Evolutionary conservation across 2,329 filamentous ascomycete genomes (phyloP).

Genomic region (Hymenoscyphus albidus): DNA sequence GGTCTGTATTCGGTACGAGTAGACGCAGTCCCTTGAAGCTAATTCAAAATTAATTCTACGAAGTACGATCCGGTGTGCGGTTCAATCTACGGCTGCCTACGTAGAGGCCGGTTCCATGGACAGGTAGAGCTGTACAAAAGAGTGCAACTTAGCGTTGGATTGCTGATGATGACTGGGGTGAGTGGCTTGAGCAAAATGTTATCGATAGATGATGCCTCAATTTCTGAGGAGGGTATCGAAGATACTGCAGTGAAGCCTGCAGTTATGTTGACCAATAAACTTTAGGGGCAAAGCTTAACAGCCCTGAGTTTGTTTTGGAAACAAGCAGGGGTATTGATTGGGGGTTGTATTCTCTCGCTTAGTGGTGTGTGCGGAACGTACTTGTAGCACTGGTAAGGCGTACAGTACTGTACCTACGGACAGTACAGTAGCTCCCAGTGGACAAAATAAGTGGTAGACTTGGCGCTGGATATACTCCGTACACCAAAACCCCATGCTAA

Average conservation of each 20-base stretch:
- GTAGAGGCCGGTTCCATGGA: conserved; percentile 1
- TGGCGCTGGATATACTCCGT: too few species aligned
- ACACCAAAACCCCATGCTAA: background rate
- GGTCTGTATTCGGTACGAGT: background rate
- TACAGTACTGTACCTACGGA: too few species aligned
- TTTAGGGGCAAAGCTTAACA: background rate
- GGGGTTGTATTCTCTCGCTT: background rate
- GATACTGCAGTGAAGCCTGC: background rate
- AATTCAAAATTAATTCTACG: background rate
- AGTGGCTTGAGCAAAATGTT: background rate
- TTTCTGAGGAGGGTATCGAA: background rate
- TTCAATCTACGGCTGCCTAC: too few species aligned
- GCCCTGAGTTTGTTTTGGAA: background rate
- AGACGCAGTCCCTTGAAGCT: background rate
- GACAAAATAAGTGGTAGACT: too few species aligned
- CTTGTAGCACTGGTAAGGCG: background rate
- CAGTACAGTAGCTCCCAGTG: background rate
- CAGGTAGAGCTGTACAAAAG: conserved; percentile 7
- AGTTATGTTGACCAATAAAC: background rate
- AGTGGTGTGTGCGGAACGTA: background rate
- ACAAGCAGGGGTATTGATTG: background rate
- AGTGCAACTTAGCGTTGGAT: conserved; percentile 14
- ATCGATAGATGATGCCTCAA: background rate
- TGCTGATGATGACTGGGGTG: conserved; percentile 1
- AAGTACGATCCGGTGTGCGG: too few species aligned